Evolutionary conservation across 1,139 yeast species (phyloP), one percentile per base, ranked within the genome.

Genomic region (Lodderomyces orthopsilosis): DNA sequence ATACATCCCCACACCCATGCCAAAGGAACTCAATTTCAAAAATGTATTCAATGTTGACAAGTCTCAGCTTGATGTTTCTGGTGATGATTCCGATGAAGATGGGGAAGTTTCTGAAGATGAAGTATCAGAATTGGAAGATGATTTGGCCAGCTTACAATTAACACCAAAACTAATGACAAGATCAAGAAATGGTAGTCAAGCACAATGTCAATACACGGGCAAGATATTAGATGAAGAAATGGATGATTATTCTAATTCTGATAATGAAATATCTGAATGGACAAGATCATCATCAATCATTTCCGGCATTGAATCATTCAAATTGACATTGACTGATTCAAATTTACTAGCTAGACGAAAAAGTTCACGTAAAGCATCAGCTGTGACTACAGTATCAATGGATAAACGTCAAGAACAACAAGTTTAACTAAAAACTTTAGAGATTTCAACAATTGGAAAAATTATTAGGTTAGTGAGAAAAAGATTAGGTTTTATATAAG

Each of bases 201-300:
- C 12, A 27, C 40, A 26, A 21, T 7, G 14, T 12, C 30, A 17
- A 22, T 23, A 23, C 14, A 9, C 26, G 6, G 28, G 32, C 26
- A 26, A 44, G 22, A 24, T 26, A 48, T 34, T 34, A 14, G 44
- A 46, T 30, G 55, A 55, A 23, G 53, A 49, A 35, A 60, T 55
- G 36, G 55, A 54, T 15, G 60, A 55, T 38, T 56, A 55, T 24
- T 46, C 50, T 8, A 39, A 39, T 39, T 37, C 35, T n/a, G 51
- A 49, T 19, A 39, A 36, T 32, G 59, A 57, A 18, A 55, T 50
- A 30, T 22, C 43, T 2, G 59, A 54, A 35, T 63, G 62, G 45
- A 72, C 77, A 1, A 57, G 77, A 40, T 71, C 75, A 15, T 66
- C 73, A n/a, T 67, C 74, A 3, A 64, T 71, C 3, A 68, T 70